Base-by-base conservation (phyloP, 2,329 filamentous ascomycete genomes). In the Cephalotrichum gorgonifer region DNA sequence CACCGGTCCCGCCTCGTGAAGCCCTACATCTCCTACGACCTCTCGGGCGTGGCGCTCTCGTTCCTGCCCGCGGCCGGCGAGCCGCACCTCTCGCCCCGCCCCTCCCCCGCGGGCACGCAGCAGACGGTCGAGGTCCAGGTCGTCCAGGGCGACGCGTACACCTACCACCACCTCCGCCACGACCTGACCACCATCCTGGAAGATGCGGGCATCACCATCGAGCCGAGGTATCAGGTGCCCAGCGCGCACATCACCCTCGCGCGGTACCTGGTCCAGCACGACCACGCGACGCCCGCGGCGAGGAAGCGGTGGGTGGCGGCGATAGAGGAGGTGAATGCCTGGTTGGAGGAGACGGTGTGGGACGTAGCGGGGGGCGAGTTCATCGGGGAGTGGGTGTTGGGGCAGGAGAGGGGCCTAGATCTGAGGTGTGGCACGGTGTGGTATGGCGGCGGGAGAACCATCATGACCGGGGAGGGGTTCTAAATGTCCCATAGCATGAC, bases 181-280 rank as follows among this genome's bases (percentile, higher is more conserved):
- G 88, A 95, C 60, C 62, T 94, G 12, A 93, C 83, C 62, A 71
- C 76, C 44, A 68, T 79, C 25, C 76, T 79, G 3, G 69, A 72
- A 43, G 69, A 68, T 3, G 74, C 80, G 0, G 86, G 86, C 1
- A 23, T 43, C 4, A 14, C 25, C 3, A 71, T 91, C n/a, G 67
- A 75, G 15, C 87, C 86, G 47, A 75, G 91, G 50, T 97, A 96
- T 62, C 82, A 90, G 23, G 88, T 95, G 2, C 90, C 90, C 2
- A 91, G 86, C 43, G 88, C 88, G 15, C 91, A 97, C 68, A 77
- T 96, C 59, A 96, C 91, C 0, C 77, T 97, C 50, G 90, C 79
- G 0, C 75, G 91, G 3, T 96, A 93, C 62, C 75, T 95, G 41
- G 75, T 73, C 9, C 75, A 80, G 38, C 69, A 73, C 12, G 87